Evolutionary conservation across 345 rosid genomes (phyloP), one percentile per base, ranked within the genome.

Genomic region (Euphorbia tirucalli): DNA sequence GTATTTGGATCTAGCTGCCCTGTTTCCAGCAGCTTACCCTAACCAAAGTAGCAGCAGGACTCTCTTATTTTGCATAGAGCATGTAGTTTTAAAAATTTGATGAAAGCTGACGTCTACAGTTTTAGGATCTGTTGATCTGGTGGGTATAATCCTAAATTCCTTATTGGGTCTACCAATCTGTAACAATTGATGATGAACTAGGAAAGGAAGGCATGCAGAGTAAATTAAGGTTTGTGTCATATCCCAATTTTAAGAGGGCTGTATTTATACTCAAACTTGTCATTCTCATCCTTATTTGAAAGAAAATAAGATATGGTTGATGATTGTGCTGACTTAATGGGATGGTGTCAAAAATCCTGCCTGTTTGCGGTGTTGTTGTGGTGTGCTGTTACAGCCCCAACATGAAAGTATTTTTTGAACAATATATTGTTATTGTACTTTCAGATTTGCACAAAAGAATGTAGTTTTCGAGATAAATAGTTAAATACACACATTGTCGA

Each of bases 201-300:
- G 69, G 69, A 54, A 46, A 11, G 8, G 11, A 37, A 68, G 72
- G 63, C 44, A 50, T 50, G 69, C 55, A 43, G 72, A 52, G 78
- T 62, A 37, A 69, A 41, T 41, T 41, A 41, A 37, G n/a, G 69
- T 69, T 69, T 62, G 74, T 63, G 74, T 11, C 65, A 64, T 69
- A 55, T 68, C 74, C 70, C 74, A 6, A 56, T 55, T 62, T 75
- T 69, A 22, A 54, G 65, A 70, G 70, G 78, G 74, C 61, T 57
- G 66, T 74, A 69, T 61, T 46, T 61, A 64, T 66, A 41, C 69
- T 54, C 54, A 22, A 27, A 54, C 71, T 54, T 41, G 3, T 27
- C 30, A 21, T 49, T 52, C 25, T 52, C 14, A 41, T 68, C 54
- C 68, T 71, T 24, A 59, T 66, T 48, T 16, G 16, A 74, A 3